A percentile compares a stretch with the other conserved stretches of the same genome.
Conservation (phyloP, 1,139 yeast species). For the Hemisphaericaspora subhashii region DNA sequence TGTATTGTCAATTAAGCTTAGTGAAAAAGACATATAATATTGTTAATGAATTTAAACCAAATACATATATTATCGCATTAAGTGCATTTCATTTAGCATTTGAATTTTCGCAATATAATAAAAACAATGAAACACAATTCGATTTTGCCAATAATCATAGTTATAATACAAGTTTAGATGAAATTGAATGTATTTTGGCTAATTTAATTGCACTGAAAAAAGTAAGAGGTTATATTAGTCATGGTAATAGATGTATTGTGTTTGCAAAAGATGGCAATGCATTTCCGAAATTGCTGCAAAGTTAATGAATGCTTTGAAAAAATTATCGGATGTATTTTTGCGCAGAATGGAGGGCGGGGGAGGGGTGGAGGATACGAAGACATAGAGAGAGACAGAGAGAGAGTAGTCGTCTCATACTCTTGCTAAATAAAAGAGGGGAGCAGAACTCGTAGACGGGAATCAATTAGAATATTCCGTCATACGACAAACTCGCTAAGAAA, state of each 20-base stretch:
- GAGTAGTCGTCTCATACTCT: too few species aligned
- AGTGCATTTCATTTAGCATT: slow-evolving; percentile 49
- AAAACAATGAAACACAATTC: slow-evolving; percentile 8
- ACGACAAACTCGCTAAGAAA: too few species aligned
- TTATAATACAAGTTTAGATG: slow-evolving; percentile 35
- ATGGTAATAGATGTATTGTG: slow-evolving; percentile 70
- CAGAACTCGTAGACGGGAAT: too few species aligned
- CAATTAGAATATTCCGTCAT: too few species aligned
- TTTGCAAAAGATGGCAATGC: slow-evolving; percentile 67
- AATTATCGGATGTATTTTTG: too few species aligned
- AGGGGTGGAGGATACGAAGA: too few species aligned
- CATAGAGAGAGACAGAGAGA: too few species aligned
- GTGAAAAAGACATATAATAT: slow-evolving; percentile 47
- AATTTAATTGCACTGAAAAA: slow-evolving; percentile 60
- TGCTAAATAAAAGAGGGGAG: too few species aligned
- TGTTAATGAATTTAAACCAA: slow-evolving; percentile 32
- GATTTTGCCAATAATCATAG: slow-evolving; percentile 11
- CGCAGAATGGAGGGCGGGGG: too few species aligned
- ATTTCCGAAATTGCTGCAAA: slow-evolving; percentile 47
- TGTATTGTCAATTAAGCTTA: slow-evolving; percentile 52
- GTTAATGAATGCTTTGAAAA: too few species aligned
- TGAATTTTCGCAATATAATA: slow-evolving; percentile 30
- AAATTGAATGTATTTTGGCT: slow-evolving; percentile 73
- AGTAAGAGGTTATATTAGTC: slow-evolving; percentile 83
- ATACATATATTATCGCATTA: slow-evolving; percentile 50